Evolutionary conservation across 1,284 basidiomycete species (phyloP), one percentile per base, ranked within the genome.

Genomic region (Leucoagaricus sp.): DNA sequence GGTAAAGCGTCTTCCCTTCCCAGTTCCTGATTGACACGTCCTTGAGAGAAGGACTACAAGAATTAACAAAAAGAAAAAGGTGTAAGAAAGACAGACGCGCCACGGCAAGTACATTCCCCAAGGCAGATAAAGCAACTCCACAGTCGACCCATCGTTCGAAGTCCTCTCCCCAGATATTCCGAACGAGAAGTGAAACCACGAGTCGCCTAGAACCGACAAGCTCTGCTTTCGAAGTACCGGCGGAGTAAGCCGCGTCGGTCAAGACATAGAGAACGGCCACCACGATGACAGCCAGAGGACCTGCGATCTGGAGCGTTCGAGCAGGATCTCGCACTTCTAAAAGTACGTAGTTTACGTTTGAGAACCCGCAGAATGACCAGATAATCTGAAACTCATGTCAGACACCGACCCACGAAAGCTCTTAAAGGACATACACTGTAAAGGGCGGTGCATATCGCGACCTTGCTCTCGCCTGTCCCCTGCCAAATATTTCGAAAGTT

Each of bases 21-120:
- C 3, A 75, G 64, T 48, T 72, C 72, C 54, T 77, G 74, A 38
- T 71, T 72, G 8, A 75, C 70, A n/a, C 71, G 67, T 13, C 72
- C 72, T 64, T 74, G 71, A 2, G 68, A 65, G 61, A 72, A 73
- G 12, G 67, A 65, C 67, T 69, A 31, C 25, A 17, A 1, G 5
- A 48, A 41, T 28, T 12, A 26, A 26, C 13, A 12, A 21, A 28
- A 29, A n/a, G 2, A 17, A 41, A 17, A 15, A 41, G n/a, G 21
- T 41, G 17, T 19, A 9, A 12, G 33, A 40, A 41, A 41, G 21
- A 46, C 13, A 23, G n/a, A 63, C 65, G 3, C 34, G 71, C 72
- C 59, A 69, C 72, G 0, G 82, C 73, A 17, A 85, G 67, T 13
- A 84, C 73, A 59, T 82, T 84, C 12, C 82, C 84, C 2, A 84